These are phyloP conservation scores for Aspergillus ibericus DNA, from an alignment of 2,329 filamentous ascomycete species.

Conservation along the genomic window DNA sequence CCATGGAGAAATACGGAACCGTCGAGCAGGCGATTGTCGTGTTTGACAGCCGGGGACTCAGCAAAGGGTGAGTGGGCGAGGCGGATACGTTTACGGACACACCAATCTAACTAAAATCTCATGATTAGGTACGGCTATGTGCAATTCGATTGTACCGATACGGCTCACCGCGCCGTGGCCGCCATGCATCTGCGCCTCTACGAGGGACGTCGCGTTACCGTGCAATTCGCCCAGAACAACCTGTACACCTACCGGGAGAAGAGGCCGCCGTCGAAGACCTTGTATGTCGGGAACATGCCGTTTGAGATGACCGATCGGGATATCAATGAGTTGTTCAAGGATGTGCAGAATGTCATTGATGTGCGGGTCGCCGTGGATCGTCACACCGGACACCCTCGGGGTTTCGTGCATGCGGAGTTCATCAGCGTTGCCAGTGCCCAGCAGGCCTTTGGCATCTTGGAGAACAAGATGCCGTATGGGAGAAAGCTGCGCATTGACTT, in stretches of 20 bases:
- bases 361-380: slow-evolving; percentile 82
- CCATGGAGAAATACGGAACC: slow-evolving; percentile 60
- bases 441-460: slow-evolving; percentile 58
- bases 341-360: slow-evolving; percentile 68
- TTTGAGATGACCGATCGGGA: slow-evolving; percentile 84
- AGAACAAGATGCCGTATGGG: slow-evolving; percentile 62
- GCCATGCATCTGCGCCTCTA: slow-evolving; percentile 60
- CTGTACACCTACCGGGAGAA: slow-evolving; percentile 19
- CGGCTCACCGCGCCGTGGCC: slow-evolving; percentile 58
- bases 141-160: slow-evolving; percentile 55
- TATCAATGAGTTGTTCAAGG: slow-evolving; percentile 73
- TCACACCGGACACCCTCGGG: slow-evolving; percentile 74
- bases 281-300: slow-evolving; percentile 84
- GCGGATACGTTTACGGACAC: no score
- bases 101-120: no score
- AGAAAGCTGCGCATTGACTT: slow-evolving; percentile 67
- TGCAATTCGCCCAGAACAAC: slow-evolving; percentile 56
- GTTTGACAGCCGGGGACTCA: slow-evolving; percentile 62
- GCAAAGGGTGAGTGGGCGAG: slow-evolving; percentile 61
- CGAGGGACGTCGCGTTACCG: slow-evolving; percentile 63
- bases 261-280: slow-evolving; percentile 59
- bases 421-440: slow-evolving; percentile 64
- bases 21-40: slow-evolving; percentile 57
- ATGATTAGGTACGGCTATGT: slow-evolving; percentile 64
- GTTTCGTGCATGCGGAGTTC: slow-evolving; percentile 85